Evolutionary conservation across 176 grass and related monocot genomes (phyloP).

Genomic region (Elaeis guineensis): DNA sequence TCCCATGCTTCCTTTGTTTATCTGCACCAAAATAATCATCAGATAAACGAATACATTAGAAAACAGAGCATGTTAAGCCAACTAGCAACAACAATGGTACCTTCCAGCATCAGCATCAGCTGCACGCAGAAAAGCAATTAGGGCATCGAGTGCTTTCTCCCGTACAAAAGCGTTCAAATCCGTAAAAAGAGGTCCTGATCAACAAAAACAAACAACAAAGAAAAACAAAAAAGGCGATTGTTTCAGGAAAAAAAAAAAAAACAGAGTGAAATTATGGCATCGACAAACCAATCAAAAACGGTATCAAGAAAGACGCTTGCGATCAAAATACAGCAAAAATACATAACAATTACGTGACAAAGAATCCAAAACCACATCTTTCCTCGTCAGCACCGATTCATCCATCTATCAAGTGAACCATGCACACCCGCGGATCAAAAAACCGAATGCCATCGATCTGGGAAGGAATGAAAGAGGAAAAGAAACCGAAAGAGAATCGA

Average conservation of each 20-base stretch:
- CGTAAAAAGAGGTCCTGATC: conserved; percentile 73
- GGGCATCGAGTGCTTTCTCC: conserved; percentile 91
- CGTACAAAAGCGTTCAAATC: conserved; percentile 92
- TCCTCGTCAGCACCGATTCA: too few relatives aligned
- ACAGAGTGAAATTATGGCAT: too few relatives aligned
- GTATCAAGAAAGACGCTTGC: too few relatives aligned
- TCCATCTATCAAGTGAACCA: too few relatives aligned
- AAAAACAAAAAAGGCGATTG: conserved; percentile 28
- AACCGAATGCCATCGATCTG: too few relatives aligned
- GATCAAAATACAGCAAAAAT: too few relatives aligned
- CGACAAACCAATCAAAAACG: too few relatives aligned
- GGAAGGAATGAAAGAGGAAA: background rate
- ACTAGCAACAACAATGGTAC: conserved; percentile 7
- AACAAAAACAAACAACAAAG: conserved; percentile 19
- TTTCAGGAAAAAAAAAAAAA: too few relatives aligned
- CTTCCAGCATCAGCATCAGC: conserved; percentile 84
- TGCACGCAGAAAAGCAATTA: conserved; percentile 77
- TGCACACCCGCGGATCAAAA: too few relatives aligned
- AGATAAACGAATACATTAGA: background rate
- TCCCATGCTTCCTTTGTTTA: conserved; percentile 89
- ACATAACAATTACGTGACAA: too few relatives aligned
- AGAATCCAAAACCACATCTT: too few relatives aligned
- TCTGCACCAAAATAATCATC: conserved; percentile 26
- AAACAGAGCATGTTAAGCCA: too few relatives aligned
- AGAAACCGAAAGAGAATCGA: background rate